Conservation (phyloP, 2,329 filamentous ascomycete species). For the Xylaria digitata region DNA sequence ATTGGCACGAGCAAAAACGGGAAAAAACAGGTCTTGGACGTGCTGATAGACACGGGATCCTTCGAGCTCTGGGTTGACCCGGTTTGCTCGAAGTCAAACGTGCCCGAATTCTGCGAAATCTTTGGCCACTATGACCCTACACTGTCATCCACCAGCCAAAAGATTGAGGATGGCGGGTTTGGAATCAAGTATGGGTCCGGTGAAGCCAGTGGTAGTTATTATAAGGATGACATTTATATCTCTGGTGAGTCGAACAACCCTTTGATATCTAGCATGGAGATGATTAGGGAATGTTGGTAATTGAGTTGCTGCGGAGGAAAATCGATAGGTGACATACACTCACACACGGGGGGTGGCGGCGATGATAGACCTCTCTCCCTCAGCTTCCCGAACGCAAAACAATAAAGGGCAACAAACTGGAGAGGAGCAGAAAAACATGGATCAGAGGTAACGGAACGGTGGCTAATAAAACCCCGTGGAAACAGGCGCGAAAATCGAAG, state of each 20-base stretch:
- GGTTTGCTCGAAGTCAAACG: slow-evolving; percentile 54
- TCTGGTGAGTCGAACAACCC: slow-evolving; percentile 50
- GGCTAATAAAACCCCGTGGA: not conserved
- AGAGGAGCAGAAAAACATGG: not conserved
- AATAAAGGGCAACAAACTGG: no score
- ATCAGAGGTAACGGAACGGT: not conserved
- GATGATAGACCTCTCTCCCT: not conserved
- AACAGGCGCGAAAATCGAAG: slow-evolving; percentile 52
- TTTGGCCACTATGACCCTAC: slow-evolving; percentile 60
- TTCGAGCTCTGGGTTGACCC: slow-evolving; percentile 68
- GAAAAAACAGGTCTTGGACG: slow-evolving; percentile 55
- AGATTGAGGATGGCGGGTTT: slow-evolving; percentile 51
- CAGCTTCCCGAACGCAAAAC: no score
- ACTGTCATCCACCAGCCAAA: slow-evolving; percentile 56
- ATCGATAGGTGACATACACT: not conserved
- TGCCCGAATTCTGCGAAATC: slow-evolving; percentile 53
- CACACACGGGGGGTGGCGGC: no score
- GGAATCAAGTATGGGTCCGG: slow-evolving; percentile 54
- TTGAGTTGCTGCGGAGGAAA: not conserved
- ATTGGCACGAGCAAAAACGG: slow-evolving; percentile 55
- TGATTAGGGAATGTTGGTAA: not conserved
- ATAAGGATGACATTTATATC: slow-evolving; percentile 59
- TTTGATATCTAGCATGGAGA: not conserved
- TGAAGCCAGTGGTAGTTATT: slow-evolving; percentile 58
- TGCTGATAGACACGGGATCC: slow-evolving; percentile 64